phyloP scores from a whole-genome alignment of 225 moss, liverwort and hornwort genomes.

The Polytrichum commune region DNA sequence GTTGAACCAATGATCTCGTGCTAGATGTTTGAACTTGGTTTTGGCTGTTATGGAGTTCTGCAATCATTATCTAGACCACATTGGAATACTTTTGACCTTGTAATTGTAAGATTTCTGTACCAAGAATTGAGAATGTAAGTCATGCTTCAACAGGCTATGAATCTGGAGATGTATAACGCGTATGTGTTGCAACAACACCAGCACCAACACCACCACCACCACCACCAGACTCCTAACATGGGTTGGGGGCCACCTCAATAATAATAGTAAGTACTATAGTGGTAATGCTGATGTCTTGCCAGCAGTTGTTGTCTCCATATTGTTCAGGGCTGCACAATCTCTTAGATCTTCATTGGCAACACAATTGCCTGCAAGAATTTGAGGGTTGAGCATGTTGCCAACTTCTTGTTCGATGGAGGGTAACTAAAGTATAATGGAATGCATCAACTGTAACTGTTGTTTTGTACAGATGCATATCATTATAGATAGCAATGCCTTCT shows the following conservation, averaged over 20 bases:
- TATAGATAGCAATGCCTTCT: background rate
- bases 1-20: background rate
- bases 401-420: too few species aligned
- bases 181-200: constrained; percentile 75
- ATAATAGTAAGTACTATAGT: constrained; percentile 15
- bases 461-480: too few species aligned
- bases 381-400: background rate
- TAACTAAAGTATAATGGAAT: background rate
- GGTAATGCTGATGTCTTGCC: background rate
- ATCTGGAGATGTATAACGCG: constrained; percentile 63
- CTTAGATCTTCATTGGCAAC: background rate
- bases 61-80: background rate
- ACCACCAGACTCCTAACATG: constrained; percentile 32
- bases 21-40: background rate
- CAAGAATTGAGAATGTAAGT: too few species aligned
- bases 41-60: background rate
- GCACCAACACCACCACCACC: constrained; percentile 40
- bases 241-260: constrained; percentile 42
- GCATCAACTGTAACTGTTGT: too few species aligned
- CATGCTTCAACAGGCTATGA: constrained; percentile 37
- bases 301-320: too few species aligned
- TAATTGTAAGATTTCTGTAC: background rate
- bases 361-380: background rate
- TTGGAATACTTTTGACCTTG: background rate
- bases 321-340: too few species aligned